Percentiles rank a stretch among this genome's conserved stretches.
phyloP scores from a whole-genome alignment of 768 basidiomycete species.

The Podaxis carcinomalis region DNA sequence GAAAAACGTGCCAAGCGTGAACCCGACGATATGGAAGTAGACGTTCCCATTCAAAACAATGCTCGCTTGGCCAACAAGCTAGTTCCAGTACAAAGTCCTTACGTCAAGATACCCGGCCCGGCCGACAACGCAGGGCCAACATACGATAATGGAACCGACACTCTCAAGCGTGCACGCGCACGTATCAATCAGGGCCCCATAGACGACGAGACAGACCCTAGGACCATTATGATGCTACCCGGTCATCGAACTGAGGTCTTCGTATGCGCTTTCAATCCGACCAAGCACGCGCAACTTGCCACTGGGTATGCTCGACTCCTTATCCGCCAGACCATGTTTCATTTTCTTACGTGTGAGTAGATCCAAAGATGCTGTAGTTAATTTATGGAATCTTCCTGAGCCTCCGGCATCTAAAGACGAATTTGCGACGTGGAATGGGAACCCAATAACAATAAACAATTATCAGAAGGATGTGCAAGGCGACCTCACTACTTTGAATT shows the following conservation, averaged over 20 bases:
- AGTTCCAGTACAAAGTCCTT: slow-evolving; percentile 12
- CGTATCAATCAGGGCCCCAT: slow-evolving; percentile 29
- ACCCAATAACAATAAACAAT: slow-evolving; percentile 45
- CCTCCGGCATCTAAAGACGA: slow-evolving; percentile 26
- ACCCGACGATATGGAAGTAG: slow-evolving; percentile 44
- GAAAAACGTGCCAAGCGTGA: slow-evolving; percentile 64
- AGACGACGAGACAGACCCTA: slow-evolving; percentile 37
- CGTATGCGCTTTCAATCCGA: slow-evolving; percentile 77
- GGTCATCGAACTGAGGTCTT: slow-evolving; percentile 76
- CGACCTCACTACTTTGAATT: slow-evolving; percentile 75
- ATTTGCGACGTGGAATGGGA: slow-evolving; percentile 26
- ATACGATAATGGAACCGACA: slow-evolving; percentile 8
- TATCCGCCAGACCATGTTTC: not conserved
- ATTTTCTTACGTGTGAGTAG: slow-evolving; percentile 28
- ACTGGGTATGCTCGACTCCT: slow-evolving; percentile 53
- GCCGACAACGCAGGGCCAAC: slow-evolving; percentile 11
- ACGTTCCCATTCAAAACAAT: slow-evolving; percentile 21
- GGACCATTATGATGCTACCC: slow-evolving; percentile 41
- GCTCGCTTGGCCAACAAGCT: slow-evolving; percentile 3
- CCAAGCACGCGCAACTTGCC: slow-evolving; percentile 52
- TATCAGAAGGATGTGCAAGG: slow-evolving; percentile 41
- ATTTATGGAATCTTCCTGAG: slow-evolving; percentile 66
- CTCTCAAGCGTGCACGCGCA: not conserved
- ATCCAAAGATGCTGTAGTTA: slow-evolving; percentile 72
- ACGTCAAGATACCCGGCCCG: slow-evolving; percentile 15